phyloP scores from a whole-genome alignment of 768 basidiomycete genomes.

The Pisolithus albus region DNA sequence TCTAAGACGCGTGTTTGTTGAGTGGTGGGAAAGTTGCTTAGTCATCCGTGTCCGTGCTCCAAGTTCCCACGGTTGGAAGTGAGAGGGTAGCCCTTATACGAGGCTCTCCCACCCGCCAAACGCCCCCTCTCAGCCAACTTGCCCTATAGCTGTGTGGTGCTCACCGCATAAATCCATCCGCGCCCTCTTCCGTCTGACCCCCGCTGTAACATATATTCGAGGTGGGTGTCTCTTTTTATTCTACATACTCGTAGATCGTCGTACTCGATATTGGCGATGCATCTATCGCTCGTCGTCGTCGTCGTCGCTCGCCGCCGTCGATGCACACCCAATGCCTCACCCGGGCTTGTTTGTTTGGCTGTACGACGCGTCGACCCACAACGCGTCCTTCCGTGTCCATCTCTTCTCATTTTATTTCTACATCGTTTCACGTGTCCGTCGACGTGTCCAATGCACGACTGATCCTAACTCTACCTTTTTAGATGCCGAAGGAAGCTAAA shows the following conservation, averaged over 20 bases:
- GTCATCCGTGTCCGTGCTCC: slow-evolving; percentile 31
- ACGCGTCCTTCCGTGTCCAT: slow-evolving; percentile 16
- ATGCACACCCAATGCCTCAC: slow-evolving; percentile 2
- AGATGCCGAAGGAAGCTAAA: slow-evolving; percentile 81
- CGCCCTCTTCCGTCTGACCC: slow-evolving; percentile 9
- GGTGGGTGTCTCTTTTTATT: slow-evolving; percentile 20
- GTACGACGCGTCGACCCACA: slow-evolving; percentile 32
- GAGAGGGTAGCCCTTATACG: slow-evolving; percentile 26
- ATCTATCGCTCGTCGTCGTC: background rate
- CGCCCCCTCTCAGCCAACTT: slow-evolving; percentile 28
- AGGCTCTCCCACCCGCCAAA: slow-evolving; percentile 32
- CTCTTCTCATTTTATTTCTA: slow-evolving; percentile 22
- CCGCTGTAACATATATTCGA: slow-evolving; percentile 25
- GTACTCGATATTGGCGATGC: slow-evolving; percentile 12
- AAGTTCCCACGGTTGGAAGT: slow-evolving; percentile 28
- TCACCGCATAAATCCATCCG: slow-evolving; percentile 29
- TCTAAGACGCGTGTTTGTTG: slow-evolving; percentile 17
- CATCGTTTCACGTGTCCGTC: slow-evolving; percentile 22
- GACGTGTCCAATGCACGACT: slow-evolving; percentile 37
- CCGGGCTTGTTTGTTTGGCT: slow-evolving; percentile 30
- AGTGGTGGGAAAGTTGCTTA: slow-evolving; percentile 20
- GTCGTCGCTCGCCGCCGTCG: slow-evolving; percentile 23
- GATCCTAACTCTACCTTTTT: slow-evolving; percentile 25
- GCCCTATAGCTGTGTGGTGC: slow-evolving; percentile 25
- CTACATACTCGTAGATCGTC: slow-evolving; percentile 17